Base-by-base conservation (phyloP, 306 rosid species). In the Quercus cerris region DNA sequence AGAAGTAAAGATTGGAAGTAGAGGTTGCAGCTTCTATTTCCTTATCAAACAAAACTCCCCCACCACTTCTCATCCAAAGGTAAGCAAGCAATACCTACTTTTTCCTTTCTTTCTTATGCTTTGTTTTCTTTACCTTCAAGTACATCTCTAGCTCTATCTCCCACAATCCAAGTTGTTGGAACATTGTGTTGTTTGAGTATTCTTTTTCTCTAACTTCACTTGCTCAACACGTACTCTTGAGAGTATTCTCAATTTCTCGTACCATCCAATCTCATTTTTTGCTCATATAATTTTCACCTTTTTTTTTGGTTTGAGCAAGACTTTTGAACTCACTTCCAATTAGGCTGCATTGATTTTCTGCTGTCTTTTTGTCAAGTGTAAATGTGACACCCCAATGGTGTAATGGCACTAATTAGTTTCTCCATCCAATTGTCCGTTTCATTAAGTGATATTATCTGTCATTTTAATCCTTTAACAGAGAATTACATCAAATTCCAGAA, bases 111-210 rank as follows among this genome's bases (percentile, higher is more conserved):
- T 63, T 75, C 64, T 73, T 81, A 46, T 38, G 44, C 44, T 38
- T 38, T 38, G 46, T 90, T 86, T 31, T 84, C 98, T 91, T 93
- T 89, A 81, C 80, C 91, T 91, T 93, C 84, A 89, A 93, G 99
- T 55, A 90, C 89, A 92, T 86, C 74, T 56, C 74, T 59, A 82
- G 82, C 77, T 78, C 61, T 63, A 20, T 80, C 83, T 85, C 83
- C 68, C 80, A 75, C 28, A 79, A 19, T 62, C 33, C 56, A 64
- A 79, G 90, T 81, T 82, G 94, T 88, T 85, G 89, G 84, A 76
- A 81, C 75, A 61, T 57, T 75, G 70, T 87, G 85, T 56, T 80
- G 87, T 49, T 84, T 79, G 88, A 89, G 90, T 86, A 83, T 80
- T 81, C 84, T 63, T 80, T 85, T 74, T 69, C 84, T 86, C 87